Evolutionary conservation across 2,329 filamentous ascomycete genomes (phyloP), one percentile per base, ranked within the genome.

Genomic region (Rhinocladiella similis): DNA sequence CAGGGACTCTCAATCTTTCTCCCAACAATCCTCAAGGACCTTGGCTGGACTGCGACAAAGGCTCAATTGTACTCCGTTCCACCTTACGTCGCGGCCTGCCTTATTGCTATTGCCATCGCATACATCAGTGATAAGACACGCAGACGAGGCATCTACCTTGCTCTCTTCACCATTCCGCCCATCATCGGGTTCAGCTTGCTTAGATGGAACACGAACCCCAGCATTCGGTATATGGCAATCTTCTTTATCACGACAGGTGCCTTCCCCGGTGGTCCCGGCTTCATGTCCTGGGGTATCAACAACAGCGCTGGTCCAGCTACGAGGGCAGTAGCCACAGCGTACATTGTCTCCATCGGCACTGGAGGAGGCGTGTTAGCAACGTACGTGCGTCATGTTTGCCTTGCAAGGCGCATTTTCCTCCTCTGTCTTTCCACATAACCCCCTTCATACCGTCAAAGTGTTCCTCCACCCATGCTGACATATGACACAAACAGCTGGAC

Each of bases 181-280:
- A 86, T 96, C 50, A 69, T 82, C 0, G 92, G 91, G 1, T 93
- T 96, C 63, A 83, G 76, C 3, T 89, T 93, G 59, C 79, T 96
- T 7, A 75, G 95, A 46, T 76, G 77, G 7, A 83, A 93, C 70
- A 73, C 88, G 68, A 82, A 90, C 69, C 76, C 75, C 0, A 61
- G 80, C 12, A 73, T 89, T 4, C 82, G 94, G 70, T 97, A 96
- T 66, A 87, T 78, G 0, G 89, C 88, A 0, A 80, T 97, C 0
- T 96, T 94, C 76, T 76, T 97, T 29, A 83, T 94, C 47, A 87
- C 89, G 1, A 86, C 86, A 75, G 90, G 90, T 48, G 82, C 83
- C 0, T 97, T 95, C 73, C 86, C 85, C 1, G 89, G 91, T n/a
- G 92, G 96, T 88, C 91, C 92, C 0, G 86, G 96, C 29, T 83